These are phyloP conservation scores for Leavenworthia alabamica DNA, from an alignment of 345 rosid genomes.

Conservation along the genomic window DNA sequence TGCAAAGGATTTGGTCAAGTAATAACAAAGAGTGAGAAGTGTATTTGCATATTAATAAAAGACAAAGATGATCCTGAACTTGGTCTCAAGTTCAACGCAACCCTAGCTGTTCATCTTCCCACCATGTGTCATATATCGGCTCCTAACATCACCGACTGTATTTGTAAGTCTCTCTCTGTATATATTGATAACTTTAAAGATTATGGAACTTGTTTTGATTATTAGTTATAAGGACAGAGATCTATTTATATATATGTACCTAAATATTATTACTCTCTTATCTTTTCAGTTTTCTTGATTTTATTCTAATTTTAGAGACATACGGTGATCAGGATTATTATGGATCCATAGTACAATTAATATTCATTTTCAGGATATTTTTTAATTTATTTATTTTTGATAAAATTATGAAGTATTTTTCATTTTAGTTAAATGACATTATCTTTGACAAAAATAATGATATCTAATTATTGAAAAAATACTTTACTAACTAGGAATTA, in stretches of 20 bases:
- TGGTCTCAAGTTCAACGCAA: slow-evolving; percentile 55
- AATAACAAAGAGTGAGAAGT: slow-evolving; percentile 53
- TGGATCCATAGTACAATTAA: neutral
- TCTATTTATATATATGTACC: neutral
- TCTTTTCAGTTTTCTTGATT: neutral
- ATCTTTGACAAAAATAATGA: neutral
- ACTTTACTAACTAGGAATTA: no score
- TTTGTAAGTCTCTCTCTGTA: slow-evolving; percentile 35
- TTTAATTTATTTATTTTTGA: no score
- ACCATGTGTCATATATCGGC: slow-evolving; percentile 38
- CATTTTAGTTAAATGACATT: neutral
- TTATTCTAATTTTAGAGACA: neutral
- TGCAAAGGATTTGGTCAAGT: slow-evolving; percentile 61
- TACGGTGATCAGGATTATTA: no score
- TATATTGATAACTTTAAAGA: neutral
- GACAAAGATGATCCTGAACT: slow-evolving; percentile 69
- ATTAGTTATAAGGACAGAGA: neutral
- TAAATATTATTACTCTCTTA: neutral
- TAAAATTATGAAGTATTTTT: neutral
- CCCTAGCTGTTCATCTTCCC: slow-evolving; percentile 64
- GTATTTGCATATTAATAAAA: slow-evolving; percentile 61
- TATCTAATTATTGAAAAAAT: no score
- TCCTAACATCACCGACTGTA: slow-evolving; percentile 52
- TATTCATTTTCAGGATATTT: neutral
- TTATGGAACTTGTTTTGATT: neutral